phyloP scores from a whole-genome alignment of 257 asterid genomes.

The Eustoma russellianum region DNA sequence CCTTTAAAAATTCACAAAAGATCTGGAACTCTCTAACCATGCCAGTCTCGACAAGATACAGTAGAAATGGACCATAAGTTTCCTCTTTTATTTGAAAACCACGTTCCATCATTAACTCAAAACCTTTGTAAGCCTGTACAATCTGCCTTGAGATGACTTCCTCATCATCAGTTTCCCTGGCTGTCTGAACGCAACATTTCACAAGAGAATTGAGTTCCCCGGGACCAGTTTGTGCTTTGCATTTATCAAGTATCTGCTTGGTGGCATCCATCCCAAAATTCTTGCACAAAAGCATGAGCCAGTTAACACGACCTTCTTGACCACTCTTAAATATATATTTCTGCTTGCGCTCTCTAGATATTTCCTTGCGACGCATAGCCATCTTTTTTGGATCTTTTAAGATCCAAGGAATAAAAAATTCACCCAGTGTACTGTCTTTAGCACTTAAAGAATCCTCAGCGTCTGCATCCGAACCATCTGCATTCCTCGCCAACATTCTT shows the following conservation, averaged over 20 bases:
- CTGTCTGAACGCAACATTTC: conserved; percentile 41
- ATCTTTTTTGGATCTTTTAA: conserved; percentile 15
- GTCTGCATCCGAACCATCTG: conserved; percentile 42
- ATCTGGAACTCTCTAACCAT: conserved; percentile 68
- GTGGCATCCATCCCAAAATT: conserved; percentile 51
- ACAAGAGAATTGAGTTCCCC: conserved; percentile 53
- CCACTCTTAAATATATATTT: conserved; percentile 32
- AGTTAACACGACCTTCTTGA: conserved; percentile 22
- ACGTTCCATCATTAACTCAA: conserved; percentile 40
- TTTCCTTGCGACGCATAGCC: conserved; percentile 40
- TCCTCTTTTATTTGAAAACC: conserved; percentile 63
- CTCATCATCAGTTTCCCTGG: conserved; percentile 54
- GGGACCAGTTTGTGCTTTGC: conserved; percentile 50
- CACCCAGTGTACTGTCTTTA: conserved; percentile 3
- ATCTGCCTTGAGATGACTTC: conserved; percentile 46
- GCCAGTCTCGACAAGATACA: conserved; percentile 53
- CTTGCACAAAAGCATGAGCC: conserved; percentile 33
- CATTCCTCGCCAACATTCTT: conserved; percentile 7
- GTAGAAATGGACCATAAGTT: conserved; percentile 54
- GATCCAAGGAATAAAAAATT: conserved; percentile 36
- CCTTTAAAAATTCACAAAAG: conserved; percentile 47
- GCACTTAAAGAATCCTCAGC: conserved; percentile 11
- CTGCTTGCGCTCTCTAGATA: conserved; percentile 50
- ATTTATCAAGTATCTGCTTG: conserved; percentile 40
- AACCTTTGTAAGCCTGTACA: conserved; percentile 43